Evolutionary conservation across 2,329 filamentous ascomycete genomes (phyloP), one percentile per base, ranked within the genome.

Genomic region (Blumeriella jaapii): DNA sequence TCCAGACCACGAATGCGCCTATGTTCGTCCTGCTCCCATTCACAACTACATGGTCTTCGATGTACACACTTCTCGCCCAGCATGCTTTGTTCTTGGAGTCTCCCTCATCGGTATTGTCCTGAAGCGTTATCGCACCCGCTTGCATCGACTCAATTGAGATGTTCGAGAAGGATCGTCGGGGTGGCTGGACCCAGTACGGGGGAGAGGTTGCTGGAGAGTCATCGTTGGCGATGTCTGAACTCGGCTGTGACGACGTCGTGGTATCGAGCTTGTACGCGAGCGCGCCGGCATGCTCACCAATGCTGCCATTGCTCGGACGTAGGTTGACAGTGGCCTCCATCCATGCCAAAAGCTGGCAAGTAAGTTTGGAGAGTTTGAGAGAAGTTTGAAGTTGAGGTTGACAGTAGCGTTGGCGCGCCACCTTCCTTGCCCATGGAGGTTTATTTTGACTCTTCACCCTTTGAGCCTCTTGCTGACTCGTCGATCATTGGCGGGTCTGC

Each of bases 1-100:
- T 91, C 83, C 84, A 98, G 6, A 94, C 86, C 1, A 95, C 84
- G 61, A 96, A 98, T 2, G 87, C 82, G n/a, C 89, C 89, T 31
- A 57, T 55, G 11, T 44, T 42, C 1, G 50, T 55, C 17, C 42
- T 37, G 27, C 40, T 51, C 5, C 48, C 53, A 42, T 55, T 55
- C 29, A 79, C 66, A 13, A 73, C 49, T 8, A 69, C 68, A 53
- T 71, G 61, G 50, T 73, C 69, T 23, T 65, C 61, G 26, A 79
- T 65, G 45, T 70, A 64, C 35, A 78, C 74, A 52, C 70, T 74
- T 57, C 64, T 69, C 18, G 74, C 74, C 74, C 74, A 79, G 56
- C 74, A 79, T 9, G 70, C 71, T 41, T 61, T 65, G 52, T 70
- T 71, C 40, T 61, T 55, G 40, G 61, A 65, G 20, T 62, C 64